These are phyloP conservation scores for Chamaecyparis obtusa DNA, from an alignment of 75 land plant species.

Conservation along the genomic window DNA sequence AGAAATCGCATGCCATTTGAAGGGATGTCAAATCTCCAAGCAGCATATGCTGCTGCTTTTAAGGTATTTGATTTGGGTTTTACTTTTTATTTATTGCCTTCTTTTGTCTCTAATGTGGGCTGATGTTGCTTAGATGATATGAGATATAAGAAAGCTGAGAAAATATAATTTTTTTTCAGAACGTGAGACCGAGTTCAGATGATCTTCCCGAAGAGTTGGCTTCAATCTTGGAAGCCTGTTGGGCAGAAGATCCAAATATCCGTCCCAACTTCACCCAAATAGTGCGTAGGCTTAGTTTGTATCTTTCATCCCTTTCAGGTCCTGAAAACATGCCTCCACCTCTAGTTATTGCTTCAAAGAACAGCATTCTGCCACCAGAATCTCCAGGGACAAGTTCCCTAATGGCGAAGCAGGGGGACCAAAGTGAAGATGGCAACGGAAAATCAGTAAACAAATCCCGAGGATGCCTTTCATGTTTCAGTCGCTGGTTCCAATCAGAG, in stretches of 20 bases:
- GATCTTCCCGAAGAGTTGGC: conserved; percentile 71
- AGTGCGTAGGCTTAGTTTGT: conserved; percentile 45
- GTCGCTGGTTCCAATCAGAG: conserved; percentile 34
- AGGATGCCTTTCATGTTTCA: conserved; percentile 47
- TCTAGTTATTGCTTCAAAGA: conserved; percentile 21
- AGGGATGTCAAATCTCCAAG: conserved; percentile 91
- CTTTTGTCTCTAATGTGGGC: not conserved
- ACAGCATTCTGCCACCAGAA: conserved; percentile 36
- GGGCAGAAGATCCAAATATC: conserved; percentile 86
- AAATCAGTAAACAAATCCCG: conserved; percentile 19
- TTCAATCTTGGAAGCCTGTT: conserved; percentile 72
- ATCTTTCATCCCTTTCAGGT: conserved; percentile 32
- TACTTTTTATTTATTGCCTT: not conserved
- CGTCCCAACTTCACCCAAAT: conserved; percentile 90
- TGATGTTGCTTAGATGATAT: not conserved
- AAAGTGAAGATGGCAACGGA: conserved; percentile 23
- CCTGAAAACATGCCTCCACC: conserved; percentile 26
- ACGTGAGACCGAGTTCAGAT: conserved; percentile 79
- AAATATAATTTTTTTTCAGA: conserved; percentile 38
- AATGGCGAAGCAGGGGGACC: conserved; percentile 36
- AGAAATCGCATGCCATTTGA: conserved; percentile 82
- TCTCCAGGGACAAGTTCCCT: conserved; percentile 71
- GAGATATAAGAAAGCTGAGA: not conserved
- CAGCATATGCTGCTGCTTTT: conserved; percentile 92
- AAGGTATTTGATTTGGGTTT: conserved; percentile 34